Conservation (phyloP, 2,329 filamentous ascomycete genomes). For the Colletotrichum falcatum region DNA sequence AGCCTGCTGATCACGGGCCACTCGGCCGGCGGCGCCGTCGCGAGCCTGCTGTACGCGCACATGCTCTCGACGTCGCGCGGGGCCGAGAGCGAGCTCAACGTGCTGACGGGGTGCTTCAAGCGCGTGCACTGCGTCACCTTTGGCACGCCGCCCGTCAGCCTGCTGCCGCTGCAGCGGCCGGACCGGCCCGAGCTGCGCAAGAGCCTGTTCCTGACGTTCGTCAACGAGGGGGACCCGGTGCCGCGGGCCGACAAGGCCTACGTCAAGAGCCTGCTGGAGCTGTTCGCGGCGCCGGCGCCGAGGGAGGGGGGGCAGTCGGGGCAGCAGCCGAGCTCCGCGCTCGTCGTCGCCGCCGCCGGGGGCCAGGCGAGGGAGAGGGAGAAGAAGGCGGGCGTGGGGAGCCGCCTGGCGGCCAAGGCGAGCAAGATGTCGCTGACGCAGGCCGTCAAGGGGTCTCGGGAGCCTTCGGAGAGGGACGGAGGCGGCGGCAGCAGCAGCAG, state of each 20-base stretch:
- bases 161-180: slow-evolving; percentile 75
- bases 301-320: slow-evolving; percentile 9
- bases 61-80: slow-evolving; percentile 71
- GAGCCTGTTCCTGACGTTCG: slow-evolving; percentile 81
- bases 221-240: slow-evolving; percentile 90
- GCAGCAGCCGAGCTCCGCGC: slow-evolving; percentile 2
- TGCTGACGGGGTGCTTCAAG: slow-evolving; percentile 77
- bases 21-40: slow-evolving; percentile 86
- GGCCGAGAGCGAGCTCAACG: slow-evolving; percentile 75
- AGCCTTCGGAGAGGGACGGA: slow-evolving; percentile 44
- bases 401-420: slow-evolving; percentile 18
- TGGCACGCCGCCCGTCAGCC: slow-evolving; percentile 82
- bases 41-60: slow-evolving; percentile 82
- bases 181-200: slow-evolving; percentile 63
- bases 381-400: slow-evolving; percentile 27
- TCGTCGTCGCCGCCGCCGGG: neutral
- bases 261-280: slow-evolving; percentile 76
- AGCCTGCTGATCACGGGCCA: slow-evolving; percentile 88
- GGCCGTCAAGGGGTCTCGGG: slow-evolving; percentile 26
- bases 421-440: slow-evolving; percentile 36
- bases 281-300: slow-evolving; percentile 74
- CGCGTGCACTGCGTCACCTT: slow-evolving; percentile 88
- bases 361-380: slow-evolving; percentile 35
- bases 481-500: slow-evolving; percentile 38
- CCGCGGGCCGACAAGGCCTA: slow-evolving; percentile 82